Percentiles rank a stretch among this genome's conserved stretches.
phyloP scores from a whole-genome alignment of 2,329 filamentous ascomycete species.

The Coniochaeta ligniaria region DNA sequence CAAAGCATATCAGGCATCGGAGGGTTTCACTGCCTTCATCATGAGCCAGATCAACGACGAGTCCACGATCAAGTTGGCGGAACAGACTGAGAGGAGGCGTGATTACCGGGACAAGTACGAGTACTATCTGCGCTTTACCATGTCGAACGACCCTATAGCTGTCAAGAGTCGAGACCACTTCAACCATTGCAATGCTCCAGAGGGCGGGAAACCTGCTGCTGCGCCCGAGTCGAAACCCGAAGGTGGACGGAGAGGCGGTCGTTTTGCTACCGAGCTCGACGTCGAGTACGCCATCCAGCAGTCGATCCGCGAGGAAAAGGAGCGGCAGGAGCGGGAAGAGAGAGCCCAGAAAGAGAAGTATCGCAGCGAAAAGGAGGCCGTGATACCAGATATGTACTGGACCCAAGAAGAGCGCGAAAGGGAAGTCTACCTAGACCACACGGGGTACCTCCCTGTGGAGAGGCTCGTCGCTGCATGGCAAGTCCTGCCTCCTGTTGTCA shows the following conservation, averaged over 20 bases:
- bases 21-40: slow-evolving; percentile 37
- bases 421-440: slow-evolving; percentile 56
- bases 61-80: slow-evolving; percentile 23
- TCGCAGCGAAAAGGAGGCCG: slow-evolving; percentile 70
- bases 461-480: slow-evolving; percentile 64
- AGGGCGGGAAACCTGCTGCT: slow-evolving; percentile 25
- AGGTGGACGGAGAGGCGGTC: slow-evolving; percentile 40
- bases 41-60: slow-evolving; percentile 35
- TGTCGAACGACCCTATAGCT: slow-evolving; percentile 47
- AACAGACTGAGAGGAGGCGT: slow-evolving; percentile 31
- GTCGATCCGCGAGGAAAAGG: slow-evolving; percentile 64
- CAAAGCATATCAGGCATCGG: slow-evolving; percentile 30
- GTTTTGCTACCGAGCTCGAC: slow-evolving; percentile 66
- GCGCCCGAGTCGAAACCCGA: slow-evolving; percentile 52
- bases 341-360: slow-evolving; percentile 61
- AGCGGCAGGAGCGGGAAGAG: slow-evolving; percentile 59
- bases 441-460: slow-evolving; percentile 57
- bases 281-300: slow-evolving; percentile 65
- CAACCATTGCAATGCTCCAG: slow-evolving; percentile 27
- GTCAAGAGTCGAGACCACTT: slow-evolving; percentile 50
- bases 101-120: slow-evolving; percentile 41
- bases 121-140: slow-evolving; percentile 46
- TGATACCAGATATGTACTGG: slow-evolving; percentile 64
- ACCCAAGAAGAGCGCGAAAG: slow-evolving; percentile 51
- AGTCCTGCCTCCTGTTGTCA: slow-evolving; percentile 64